phyloP scores from a whole-genome alignment of 2,329 filamentous ascomycete species.

The Verruconis gallopava region DNA sequence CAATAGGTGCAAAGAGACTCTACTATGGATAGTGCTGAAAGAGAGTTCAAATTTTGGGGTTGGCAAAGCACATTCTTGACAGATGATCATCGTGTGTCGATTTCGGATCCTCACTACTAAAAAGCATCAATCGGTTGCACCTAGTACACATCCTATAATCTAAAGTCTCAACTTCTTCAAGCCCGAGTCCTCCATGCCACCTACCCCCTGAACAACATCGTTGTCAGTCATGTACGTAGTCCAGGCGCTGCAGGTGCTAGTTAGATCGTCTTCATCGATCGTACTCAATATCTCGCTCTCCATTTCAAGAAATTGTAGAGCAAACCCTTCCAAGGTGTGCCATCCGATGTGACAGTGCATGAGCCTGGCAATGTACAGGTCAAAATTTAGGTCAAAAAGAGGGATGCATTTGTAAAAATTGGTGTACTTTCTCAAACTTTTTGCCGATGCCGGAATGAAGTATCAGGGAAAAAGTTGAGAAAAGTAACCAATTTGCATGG shows the following conservation, averaged over 20 bases:
- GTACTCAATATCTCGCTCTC: background rate
- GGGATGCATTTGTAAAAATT: slow-evolving; percentile 23
- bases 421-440: slow-evolving; percentile 21
- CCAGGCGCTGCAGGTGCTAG: slow-evolving; percentile 8
- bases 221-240: slow-evolving; percentile 1
- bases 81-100: too few relatives aligned
- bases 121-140: too few relatives aligned
- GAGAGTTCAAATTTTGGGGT: too few relatives aligned
- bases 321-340: slow-evolving; percentile 17
- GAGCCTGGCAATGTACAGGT: slow-evolving; percentile 22
- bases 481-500: too few relatives aligned
- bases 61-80: too few relatives aligned
- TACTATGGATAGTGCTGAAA: too few relatives aligned
- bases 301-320: slow-evolving; percentile 10
- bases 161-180: too few relatives aligned
- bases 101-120: too few relatives aligned
- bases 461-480: too few relatives aligned
- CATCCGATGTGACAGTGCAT: slow-evolving; percentile 28
- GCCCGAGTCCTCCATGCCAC: slow-evolving; percentile 2
- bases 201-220: slow-evolving; percentile 15
- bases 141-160: too few relatives aligned
- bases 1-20: too few relatives aligned
- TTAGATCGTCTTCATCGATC: slow-evolving; percentile 4
- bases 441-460: slow-evolving; percentile 25
- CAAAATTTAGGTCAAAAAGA: slow-evolving; percentile 20